phyloP scores from a whole-genome alignment of 2,329 filamentous ascomycete genomes.

The Pseudocercospora fijiensis region DNA sequence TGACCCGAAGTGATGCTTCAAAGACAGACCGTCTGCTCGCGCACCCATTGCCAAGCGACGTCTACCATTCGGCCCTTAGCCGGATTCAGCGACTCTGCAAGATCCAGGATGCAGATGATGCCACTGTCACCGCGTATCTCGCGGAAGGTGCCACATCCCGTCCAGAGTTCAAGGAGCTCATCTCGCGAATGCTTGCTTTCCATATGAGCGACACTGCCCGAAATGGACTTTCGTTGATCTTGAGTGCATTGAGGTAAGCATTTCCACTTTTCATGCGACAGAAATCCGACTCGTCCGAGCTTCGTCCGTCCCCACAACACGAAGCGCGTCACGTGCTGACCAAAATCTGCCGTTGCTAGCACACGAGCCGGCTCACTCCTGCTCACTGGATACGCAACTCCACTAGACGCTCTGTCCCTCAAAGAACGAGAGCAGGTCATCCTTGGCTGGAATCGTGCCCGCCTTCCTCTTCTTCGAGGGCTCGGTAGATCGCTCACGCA shows the following conservation, averaged over 20 bases:
- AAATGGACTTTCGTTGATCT: conserved; percentile 52
- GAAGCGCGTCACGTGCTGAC: conserved; percentile 22
- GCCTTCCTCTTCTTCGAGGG: conserved; percentile 55
- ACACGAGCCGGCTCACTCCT: conserved; percentile 63
- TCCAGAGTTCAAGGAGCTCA: conserved; percentile 53
- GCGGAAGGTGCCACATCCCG: conserved; percentile 44
- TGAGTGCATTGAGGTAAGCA: conserved; percentile 55
- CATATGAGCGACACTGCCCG: conserved; percentile 51
- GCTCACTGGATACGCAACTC: conserved; percentile 65
- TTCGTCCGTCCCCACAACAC: conserved; percentile 20
- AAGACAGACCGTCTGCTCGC: conserved; percentile 31
- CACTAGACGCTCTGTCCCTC: conserved; percentile 62
- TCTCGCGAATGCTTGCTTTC: conserved; percentile 51
- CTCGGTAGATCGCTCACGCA: conserved; percentile 58
- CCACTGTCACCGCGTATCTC: conserved; percentile 33
- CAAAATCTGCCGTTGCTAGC: conserved; percentile 41
- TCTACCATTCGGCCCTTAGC: conserved; percentile 53
- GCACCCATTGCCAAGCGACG: conserved; percentile 27
- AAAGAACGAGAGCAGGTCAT: conserved; percentile 62
- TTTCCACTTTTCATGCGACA: conserved; percentile 14
- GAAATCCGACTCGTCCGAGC: conserved; percentile 17
- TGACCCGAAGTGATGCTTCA: conserved; percentile 39
- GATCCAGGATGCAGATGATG: conserved; percentile 45
- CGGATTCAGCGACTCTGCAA: conserved; percentile 48
- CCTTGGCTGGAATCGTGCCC: conserved; percentile 60